These are phyloP conservation scores for Dipodascopsis uninucleata DNA, from an alignment of 805 yeast genomes.

Conservation along the genomic window DNA sequence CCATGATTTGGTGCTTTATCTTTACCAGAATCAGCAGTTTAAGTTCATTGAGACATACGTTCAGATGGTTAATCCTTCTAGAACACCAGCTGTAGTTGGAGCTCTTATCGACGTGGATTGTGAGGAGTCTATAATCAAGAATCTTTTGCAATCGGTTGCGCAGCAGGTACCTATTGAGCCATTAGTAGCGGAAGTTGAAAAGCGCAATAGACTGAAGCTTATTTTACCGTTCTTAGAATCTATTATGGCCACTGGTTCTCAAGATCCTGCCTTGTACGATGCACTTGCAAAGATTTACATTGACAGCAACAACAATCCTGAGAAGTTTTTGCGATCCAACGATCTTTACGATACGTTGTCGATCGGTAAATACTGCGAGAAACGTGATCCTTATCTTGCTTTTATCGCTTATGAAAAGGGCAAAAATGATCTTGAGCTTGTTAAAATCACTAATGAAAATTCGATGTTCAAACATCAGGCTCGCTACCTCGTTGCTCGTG, in stretches of 20 bases:
- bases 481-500: conserved; percentile 83
- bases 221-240: conserved; percentile 90
- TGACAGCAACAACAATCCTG: conserved; percentile 96
- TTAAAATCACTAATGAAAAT: conserved; percentile 91
- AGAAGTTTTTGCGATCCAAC: conserved; percentile 90
- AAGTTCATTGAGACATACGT: conserved; percentile 97
- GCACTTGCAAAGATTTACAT: conserved; percentile 96
- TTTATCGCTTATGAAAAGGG: conserved; percentile 98
- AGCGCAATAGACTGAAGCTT: conserved; percentile 88
- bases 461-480: conserved; percentile 99
- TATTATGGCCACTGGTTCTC: conserved; percentile 75
- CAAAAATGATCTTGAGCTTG: conserved; percentile 80
- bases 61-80: conserved; percentile 93
- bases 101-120: conserved; percentile 96
- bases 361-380: conserved; percentile 98
- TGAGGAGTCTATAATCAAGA: conserved; percentile 82
- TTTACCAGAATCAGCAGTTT: conserved; percentile 93
- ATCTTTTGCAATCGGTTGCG: conserved; percentile 73
- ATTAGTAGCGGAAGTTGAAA: conserved; percentile 90
- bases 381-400: conserved; percentile 97
- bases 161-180: conserved; percentile 93
- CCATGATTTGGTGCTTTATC: conserved; percentile 87
- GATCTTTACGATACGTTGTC: conserved; percentile 84
- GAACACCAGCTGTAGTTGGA: conserved; percentile 95
- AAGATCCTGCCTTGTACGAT: conserved; percentile 88